Evolutionary conservation across 169 alveolate genomes (phyloP).

Genomic region (Amoebophrya sp.): DNA sequence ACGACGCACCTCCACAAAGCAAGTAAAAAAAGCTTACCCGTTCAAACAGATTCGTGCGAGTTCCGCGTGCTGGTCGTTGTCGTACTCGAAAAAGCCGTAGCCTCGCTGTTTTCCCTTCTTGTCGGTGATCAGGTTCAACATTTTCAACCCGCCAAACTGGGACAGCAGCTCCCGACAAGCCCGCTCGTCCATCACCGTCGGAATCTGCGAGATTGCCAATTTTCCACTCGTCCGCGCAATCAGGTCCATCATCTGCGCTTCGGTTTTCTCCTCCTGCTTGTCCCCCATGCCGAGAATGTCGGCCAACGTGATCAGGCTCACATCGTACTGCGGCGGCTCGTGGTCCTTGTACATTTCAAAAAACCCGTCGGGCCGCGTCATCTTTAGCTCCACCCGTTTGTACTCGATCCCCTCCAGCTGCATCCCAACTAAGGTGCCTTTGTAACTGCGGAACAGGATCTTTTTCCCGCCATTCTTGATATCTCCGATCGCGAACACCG

Average conservation of each 20-base stretch:
- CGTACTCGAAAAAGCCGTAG: constrained; percentile 65
- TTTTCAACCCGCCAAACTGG: constrained; percentile 58
- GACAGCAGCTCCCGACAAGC: constrained; percentile 55
- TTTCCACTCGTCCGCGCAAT: not conserved
- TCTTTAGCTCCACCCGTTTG: not conserved
- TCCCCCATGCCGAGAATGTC: not conserved
- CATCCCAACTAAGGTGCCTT: not conserved
- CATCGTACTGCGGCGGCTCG: not conserved
- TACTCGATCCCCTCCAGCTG: not conserved
- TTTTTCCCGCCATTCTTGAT: not conserved
- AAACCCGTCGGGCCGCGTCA: not conserved
- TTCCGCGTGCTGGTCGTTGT: constrained; percentile 55
- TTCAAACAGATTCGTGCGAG: constrained; percentile 59
- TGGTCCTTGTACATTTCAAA: not conserved
- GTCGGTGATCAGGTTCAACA: constrained; percentile 57
- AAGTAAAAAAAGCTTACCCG: too few relatives aligned
- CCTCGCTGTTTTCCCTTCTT: constrained; percentile 61
- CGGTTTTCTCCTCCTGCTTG: too few relatives aligned
- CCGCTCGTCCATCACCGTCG: constrained; percentile 50
- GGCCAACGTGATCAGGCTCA: not conserved
- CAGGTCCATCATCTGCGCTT: not conserved
- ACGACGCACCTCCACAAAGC: too few relatives aligned
- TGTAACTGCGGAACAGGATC: not conserved
- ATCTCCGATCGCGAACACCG: not conserved
- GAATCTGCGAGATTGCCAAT: not conserved